Conservation (phyloP, 768 basidiomycete genomes). For the Rhizopogon vesiculosus region DNA sequence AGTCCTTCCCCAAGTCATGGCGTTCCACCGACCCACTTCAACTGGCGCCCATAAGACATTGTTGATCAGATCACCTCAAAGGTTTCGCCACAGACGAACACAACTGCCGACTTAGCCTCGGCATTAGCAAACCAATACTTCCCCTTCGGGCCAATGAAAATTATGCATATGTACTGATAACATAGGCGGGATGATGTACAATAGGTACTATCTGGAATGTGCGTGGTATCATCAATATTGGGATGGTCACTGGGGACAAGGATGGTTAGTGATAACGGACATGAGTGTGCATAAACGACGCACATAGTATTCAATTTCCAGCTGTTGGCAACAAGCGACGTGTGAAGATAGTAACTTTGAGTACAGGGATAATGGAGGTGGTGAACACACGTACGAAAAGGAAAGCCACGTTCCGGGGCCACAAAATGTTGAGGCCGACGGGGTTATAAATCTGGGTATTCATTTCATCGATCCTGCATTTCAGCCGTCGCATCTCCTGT, state of each 20-base stretch:
- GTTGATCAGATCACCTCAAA: not conserved
- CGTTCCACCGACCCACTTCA: not conserved
- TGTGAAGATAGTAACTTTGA: not conserved
- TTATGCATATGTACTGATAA: not conserved
- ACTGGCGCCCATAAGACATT: not conserved
- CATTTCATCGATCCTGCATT: slow-evolving; percentile 54
- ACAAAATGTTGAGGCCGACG: slow-evolving; percentile 80
- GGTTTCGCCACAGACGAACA: not conserved
- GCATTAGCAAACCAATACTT: not conserved
- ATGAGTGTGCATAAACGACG: slow-evolving; percentile 27
- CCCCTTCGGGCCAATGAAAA: not conserved
- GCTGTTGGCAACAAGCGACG: slow-evolving; percentile 36
- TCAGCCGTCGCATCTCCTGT: slow-evolving; percentile 76
- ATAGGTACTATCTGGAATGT: not conserved
- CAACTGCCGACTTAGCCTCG: not conserved
- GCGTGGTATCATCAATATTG: not conserved
- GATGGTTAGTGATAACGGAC: not conserved
- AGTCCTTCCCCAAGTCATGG: not conserved
- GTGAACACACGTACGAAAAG: slow-evolving; percentile 69
- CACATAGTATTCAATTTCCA: slow-evolving; percentile 95
- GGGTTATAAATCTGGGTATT: slow-evolving; percentile 81
- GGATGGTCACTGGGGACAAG: not conserved
- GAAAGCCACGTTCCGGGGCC: slow-evolving; percentile 82
- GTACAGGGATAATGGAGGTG: not conserved
- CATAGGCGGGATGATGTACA: not conserved